Base-by-base conservation (phyloP, 108 stramenopile species). In the Cyclotella baltica region DNA sequence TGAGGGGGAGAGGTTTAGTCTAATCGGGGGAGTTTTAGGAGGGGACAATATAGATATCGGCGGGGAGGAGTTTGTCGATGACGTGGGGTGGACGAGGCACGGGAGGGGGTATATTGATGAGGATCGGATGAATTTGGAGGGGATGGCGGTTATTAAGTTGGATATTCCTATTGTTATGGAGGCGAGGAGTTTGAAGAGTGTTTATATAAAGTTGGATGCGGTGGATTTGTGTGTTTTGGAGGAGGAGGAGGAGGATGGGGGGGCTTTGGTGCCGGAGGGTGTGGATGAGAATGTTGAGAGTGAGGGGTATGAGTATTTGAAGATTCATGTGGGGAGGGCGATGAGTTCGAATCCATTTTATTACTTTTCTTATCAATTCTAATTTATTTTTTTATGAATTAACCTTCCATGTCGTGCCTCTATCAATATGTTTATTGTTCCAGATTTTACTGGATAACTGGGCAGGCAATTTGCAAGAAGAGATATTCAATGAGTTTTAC, bases 361-460 rank as follows among this genome's bases (percentile, higher is more conserved):
- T 58, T 19, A 28, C 5, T 34, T 55, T n/a, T 4, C 2, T 55
- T 27, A 4, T 10, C 22, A 10, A 22, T 23, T 6, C 25, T 27
- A 23, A 55, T 25, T 3, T 25, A 11, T 23, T 55, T 43, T 11
- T 55, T 11, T 11, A 23, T 5, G 1, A 56, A 25, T 27, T 25
- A 4, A 25, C n/a, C 4, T 4, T 25, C 1, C 11, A 56, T 25
- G 2, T 3, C n/a, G 20, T 25, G 9, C 11, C 23, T n/a, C 25
- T 27, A n/a, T 0, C 22, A 25, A 56, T 25, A 3, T 56, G 25
- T 25, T 20, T 53, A 4, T 20, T n/a, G 19, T 20, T 4, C 4
- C n/a, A 61, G 59, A 61, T 61, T 61, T 34, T 61, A 15, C 31
- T 61, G 13, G n/a, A 33, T 11, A 61, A 22, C 59, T 61, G 59